These are phyloP conservation scores for Capsella bursapastoris DNA, from an alignment of 345 rosid genomes.

Conservation along the genomic window DNA sequence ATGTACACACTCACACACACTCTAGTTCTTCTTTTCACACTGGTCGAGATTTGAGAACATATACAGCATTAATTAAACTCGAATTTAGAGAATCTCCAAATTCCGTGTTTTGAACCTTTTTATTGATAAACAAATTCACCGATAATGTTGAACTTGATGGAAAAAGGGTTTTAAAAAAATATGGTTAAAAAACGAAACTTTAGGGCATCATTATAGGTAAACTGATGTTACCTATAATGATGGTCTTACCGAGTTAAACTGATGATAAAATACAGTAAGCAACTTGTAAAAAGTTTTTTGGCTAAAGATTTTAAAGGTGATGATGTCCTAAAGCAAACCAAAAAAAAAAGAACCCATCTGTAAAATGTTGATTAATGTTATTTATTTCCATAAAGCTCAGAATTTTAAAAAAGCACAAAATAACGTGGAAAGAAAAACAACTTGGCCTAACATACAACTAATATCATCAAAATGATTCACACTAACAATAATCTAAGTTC, in stretches of 20 bases:
- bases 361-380: slow-evolving; percentile 10
- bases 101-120: slow-evolving; percentile 32
- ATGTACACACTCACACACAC: slow-evolving; percentile 31
- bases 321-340: neutral
- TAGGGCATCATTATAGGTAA: too few relatives aligned
- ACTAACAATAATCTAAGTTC: neutral
- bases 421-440: neutral
- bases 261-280: neutral
- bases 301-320: slow-evolving; percentile 10
- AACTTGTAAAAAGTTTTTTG: neutral
- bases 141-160: neutral
- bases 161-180: slow-evolving; percentile 8
- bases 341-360: slow-evolving; percentile 30
- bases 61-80: slow-evolving; percentile 8
- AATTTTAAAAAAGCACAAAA: neutral
- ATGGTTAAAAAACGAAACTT: slow-evolving; percentile 23
- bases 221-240: too few relatives aligned
- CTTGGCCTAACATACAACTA: slow-evolving; percentile 20
- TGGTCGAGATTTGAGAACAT: slow-evolving; percentile 29
- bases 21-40: slow-evolving; percentile 44
- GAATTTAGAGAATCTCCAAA: slow-evolving; percentile 26
- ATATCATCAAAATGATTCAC: slow-evolving; percentile 21
- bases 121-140: slow-evolving; percentile 9
- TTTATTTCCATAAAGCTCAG: neutral
- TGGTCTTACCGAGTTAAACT: neutral